These are phyloP conservation scores for Podila horticola DNA, from an alignment of 192 early-diverging fungal species.

Conservation along the genomic window DNA sequence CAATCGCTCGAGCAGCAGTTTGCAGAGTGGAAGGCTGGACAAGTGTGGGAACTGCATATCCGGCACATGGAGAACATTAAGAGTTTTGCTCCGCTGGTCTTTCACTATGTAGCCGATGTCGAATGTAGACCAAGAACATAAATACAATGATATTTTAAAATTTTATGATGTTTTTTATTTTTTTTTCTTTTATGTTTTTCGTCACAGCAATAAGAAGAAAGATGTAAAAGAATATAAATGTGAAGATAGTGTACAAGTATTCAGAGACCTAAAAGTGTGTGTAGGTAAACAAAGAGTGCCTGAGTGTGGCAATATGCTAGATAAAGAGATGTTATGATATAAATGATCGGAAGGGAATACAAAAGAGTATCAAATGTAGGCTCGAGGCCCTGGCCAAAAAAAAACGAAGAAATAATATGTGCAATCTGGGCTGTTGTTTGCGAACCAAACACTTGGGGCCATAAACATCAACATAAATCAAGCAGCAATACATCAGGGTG, in stretches of 20 bases:
- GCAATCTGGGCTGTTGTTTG: too few relatives aligned
- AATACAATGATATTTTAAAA: too few relatives aligned
- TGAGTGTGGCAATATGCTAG: background rate
- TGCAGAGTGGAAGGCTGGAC: slow-evolving; percentile 13
- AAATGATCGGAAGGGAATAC: background rate
- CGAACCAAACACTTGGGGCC: too few relatives aligned
- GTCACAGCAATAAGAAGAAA: background rate
- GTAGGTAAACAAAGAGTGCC: background rate
- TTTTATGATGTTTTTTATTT: too few relatives aligned
- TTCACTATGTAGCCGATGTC: slow-evolving; percentile 51
- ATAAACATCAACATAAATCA: too few relatives aligned
- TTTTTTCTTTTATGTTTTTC: too few relatives aligned
- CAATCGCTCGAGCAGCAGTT: slow-evolving; percentile 20
- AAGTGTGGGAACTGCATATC: slow-evolving; percentile 8
- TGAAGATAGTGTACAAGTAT: background rate
- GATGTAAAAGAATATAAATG: background rate
- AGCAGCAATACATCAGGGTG: too few relatives aligned
- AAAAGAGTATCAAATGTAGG: too few relatives aligned
- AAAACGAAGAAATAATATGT: too few relatives aligned
- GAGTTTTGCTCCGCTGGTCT: slow-evolving; percentile 52
- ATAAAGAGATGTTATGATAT: slow-evolving; percentile 1
- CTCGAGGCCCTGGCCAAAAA: too few relatives aligned
- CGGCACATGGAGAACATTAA: slow-evolving; percentile 49
- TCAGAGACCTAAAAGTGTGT: background rate
- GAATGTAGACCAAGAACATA: slow-evolving; percentile 28